Base-by-base conservation (phyloP, 2,329 filamentous ascomycete species). In the Claviceps sorghi region DNA sequence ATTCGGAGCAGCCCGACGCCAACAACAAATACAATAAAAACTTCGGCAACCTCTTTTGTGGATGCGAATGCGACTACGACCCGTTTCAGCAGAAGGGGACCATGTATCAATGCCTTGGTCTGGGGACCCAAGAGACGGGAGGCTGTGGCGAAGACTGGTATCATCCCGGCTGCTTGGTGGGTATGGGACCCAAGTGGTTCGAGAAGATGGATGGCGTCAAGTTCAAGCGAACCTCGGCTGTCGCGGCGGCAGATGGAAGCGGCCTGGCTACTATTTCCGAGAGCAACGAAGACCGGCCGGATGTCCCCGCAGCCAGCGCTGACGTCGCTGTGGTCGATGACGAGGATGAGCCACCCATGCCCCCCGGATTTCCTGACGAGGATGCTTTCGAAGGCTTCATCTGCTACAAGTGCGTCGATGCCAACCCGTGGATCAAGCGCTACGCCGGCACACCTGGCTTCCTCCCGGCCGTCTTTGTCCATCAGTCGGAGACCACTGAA, bases 91-190 rank as follows among this genome's bases (percentile, higher is more conserved):
- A 98, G 65, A 94, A 91, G 60, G 91, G 91, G 0, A 97, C 90
- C 41, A 98, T 98, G 93, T 98, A 94, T 60, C 93, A 98, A 67
- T 98, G 93, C 64, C 67, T 97, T 2, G 91, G 91, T 0, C 72
- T 97, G 1, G 89, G 88, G 1, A 84, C 81, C 0, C 75, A 79
- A 13, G 85, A 91, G 58, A 83, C 84, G 1, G 90, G 90, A 17
- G 91, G 90, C 4, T 97, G 91, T 67, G 91, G 91, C 13, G 91
- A 97, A 69, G 91, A 97, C 64, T 97, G 91, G 91, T 97, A 88
- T 77, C 91, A 97, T 69, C 88, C 91, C 0, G 89, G 93, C 56
- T 97, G 91, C 64, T 72, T 97, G 8, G 80, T 95, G 48, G 90
- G 90, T 6, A 70, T 94, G 59, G 82, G 84, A 0, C 79, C 88